Evolutionary conservation across 2,329 filamentous ascomycete species (phyloP), one percentile per base, ranked within the genome.

Genomic region (Stagonosporopsis rhizophila): DNA sequence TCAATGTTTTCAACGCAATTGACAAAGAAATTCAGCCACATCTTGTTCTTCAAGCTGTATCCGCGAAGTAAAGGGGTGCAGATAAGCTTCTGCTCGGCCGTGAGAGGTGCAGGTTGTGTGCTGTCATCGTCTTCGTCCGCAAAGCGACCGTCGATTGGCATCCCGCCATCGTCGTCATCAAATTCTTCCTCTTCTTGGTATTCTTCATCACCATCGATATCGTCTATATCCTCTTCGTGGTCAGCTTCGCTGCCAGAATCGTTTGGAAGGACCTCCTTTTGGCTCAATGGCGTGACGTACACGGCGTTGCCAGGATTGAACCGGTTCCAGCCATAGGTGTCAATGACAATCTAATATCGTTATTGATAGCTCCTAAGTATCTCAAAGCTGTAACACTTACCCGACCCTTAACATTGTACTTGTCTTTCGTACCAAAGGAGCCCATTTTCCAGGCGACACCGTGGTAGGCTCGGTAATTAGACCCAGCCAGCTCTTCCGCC

Each of bases 1-100:
- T 86, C 82, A 60, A 96, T 94, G 4, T 95, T 89, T 38, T 85
- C 84, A 59, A 96, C 83, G 1, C 87, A 86, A 0, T 89, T 90
- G 22, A 96, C 86, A 1, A 86, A 87, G 67, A 96, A 92, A 72
- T 96, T 90, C 1, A 96, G 83, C 92, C 92, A 96, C 20, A 91
- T 81, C 78, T 96, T 96, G 76, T 96, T 91, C 4, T 85, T 86
- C 71, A 96, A 93, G 1, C 90, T 87, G 67, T 96, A 96, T 0
- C 92, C 92, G 6, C 94, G 83, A 0, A 96, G 89, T 0, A 95
- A 86, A 0, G 92, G 88, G 4, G 89, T 91, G 8, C 91, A 88
- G 51, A 94, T 87, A 3, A 96, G 80, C 35, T 93, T 89, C 62
- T 96, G 90, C 57, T 95, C 90, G 28, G 92, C 88, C 0, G 83